Evolutionary conservation across 1,284 basidiomycete genomes (phyloP), one percentile per base, ranked within the genome.

Genomic region (Puccinia coronata): DNA sequence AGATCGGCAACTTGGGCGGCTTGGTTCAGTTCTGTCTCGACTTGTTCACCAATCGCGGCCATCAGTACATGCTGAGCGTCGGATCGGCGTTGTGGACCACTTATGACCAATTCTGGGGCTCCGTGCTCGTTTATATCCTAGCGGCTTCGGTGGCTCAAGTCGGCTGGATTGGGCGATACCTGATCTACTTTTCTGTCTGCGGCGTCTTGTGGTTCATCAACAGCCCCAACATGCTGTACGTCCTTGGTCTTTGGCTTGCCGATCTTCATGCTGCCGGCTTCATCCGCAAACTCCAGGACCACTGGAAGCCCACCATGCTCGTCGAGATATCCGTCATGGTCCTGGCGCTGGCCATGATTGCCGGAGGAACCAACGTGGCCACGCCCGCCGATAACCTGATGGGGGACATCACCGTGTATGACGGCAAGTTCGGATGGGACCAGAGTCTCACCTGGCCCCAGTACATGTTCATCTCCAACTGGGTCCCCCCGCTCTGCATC

Each of bases 61-160:
- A 87, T 79, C 83, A 86, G 82, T 86, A 86, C 83, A 87, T 87
- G 85, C 85, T 87, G 74, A 83, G 83, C 71, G 83, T 85, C 65
- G 86, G 86, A n/a, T 86, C 86, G 59, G 86, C 86, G 71, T 84
- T 87, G 6, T 87, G 87, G 86, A 85, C 87, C 20, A 87, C 86
- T 4, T 87, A 86, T 82, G 86, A 87, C 65, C 87, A 87, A 83
- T 85, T 87, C 76, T 87, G 87, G 87, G 87, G 87, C 18, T 87
- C 86, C 78, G 84, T 87, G 65, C 84, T 86, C 75, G 86, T 86
- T 78, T 85, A 87, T 76, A 86, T 87, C 83, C 83, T 87, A 57
- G 84, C 86, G 82, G 85, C 85, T 16, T 85, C 85, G 59, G 83
- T 87, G 63, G 86, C 87, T 59, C 85, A 85, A 72, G 82, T 87